A percentile compares a stretch with the other conserved stretches of the same genome.
phyloP scores from a whole-genome alignment of 495 filamentous ascomycete species.

The Podospora comata region DNA sequence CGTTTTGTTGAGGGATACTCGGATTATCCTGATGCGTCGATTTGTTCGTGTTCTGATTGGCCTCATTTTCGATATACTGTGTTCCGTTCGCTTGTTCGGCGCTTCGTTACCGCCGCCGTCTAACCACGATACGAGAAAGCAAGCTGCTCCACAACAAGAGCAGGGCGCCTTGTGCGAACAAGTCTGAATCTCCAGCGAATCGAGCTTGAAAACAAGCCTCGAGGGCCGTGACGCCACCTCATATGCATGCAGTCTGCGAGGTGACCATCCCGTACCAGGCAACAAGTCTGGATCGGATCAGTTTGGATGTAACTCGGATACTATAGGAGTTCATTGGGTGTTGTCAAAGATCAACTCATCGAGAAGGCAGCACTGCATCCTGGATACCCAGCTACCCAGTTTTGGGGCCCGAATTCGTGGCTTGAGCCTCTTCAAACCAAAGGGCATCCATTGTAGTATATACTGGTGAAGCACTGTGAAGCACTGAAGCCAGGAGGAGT shows the following conservation, averaged over 20 bases:
- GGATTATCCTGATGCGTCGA: background rate
- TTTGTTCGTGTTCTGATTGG: background rate
- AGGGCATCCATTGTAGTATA: background rate
- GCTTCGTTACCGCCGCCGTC: slow-evolving; percentile 16
- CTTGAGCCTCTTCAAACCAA: background rate
- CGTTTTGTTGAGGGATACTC: background rate
- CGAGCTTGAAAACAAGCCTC: background rate
- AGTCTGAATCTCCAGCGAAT: background rate
- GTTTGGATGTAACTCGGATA: background rate
- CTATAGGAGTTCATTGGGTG: background rate
- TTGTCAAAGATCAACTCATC: background rate
- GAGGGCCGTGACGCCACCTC: background rate
- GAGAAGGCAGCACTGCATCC: background rate
- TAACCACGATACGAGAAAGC: background rate
- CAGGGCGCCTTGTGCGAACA: background rate
- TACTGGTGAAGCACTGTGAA: too few species aligned
- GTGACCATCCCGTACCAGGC: slow-evolving; percentile 1
- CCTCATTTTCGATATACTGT: background rate
- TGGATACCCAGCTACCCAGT: background rate
- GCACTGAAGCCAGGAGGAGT: too few species aligned
- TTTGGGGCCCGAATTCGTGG: background rate
- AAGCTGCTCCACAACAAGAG: background rate
- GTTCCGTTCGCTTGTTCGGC: slow-evolving; percentile 1
- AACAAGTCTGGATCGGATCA: background rate
- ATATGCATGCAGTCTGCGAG: slow-evolving; percentile 1